Base-by-base conservation (phyloP, 2,329 filamentous ascomycete genomes). In the Cryoendolithus antarcticus region DNA sequence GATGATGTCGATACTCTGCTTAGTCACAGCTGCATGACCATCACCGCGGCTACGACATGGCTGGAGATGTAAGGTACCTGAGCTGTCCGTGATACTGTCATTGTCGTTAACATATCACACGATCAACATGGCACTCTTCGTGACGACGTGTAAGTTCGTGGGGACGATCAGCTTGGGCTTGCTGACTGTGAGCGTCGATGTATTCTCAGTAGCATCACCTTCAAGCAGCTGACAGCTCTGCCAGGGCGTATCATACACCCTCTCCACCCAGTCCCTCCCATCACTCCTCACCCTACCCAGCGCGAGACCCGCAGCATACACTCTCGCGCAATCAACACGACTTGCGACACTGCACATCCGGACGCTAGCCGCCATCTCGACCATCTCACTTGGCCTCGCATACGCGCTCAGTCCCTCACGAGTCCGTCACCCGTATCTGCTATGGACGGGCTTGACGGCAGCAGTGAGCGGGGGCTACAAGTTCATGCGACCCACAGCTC, bases 191-290 rank as follows among this genome's bases (percentile, higher is more conserved):
- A 27, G 32, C 55, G 81, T 37, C 33, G 11, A 21, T 3, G 19
- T 21, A 27, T 40, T 19, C 42, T 32, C 19, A n/a, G 11, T 32
- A 36, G n/a, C 34, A 30, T 29, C 33, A 37, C 11, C 3, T 6
- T n/a, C 10, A 21, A 21, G 19, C 10, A 37, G 11, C 40, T 43
- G 31, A 48, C 34, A 27, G 21, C 29, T 28, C 31, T 29, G 4
- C n/a, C 53, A 95, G 89, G 89, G 89, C 61, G 74, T 91, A 43
- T 93, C 88, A 37, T 93, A 89, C 66, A 82, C 86, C 35, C 74
- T 91, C 51, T 81, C 81, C 13, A 75, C 77, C 43, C 67, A 93
- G 47, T 78, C 84, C 19, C 74, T 93, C 43, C 88, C 89, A 11
- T 74, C 83, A 4, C 77, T 95, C 40, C 77, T 89, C 51, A 74